These are phyloP conservation scores for Lepidopterella palustris DNA, from an alignment of 495 filamentous ascomycete species.

Conservation along the genomic window DNA sequence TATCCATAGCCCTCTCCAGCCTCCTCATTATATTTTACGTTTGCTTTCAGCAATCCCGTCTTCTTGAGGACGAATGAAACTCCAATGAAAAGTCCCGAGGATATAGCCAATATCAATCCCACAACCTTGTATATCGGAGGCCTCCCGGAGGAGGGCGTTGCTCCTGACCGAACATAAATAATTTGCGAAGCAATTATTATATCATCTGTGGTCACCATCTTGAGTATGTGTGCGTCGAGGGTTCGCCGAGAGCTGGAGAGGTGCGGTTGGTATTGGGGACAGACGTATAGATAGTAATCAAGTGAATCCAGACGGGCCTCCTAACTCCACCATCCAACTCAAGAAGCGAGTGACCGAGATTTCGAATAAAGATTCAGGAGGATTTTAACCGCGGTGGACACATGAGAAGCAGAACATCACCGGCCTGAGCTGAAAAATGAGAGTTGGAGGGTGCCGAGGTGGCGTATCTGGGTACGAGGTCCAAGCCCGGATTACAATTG, in stretches of 20 bases:
- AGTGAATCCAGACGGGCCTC: not conserved
- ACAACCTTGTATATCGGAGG: conserved; percentile 74
- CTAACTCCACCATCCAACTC: not conserved
- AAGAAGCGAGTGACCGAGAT: not conserved
- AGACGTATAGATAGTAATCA: not conserved
- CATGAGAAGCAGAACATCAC: not conserved
- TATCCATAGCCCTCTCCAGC: conserved; percentile 97
- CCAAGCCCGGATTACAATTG: not conserved
- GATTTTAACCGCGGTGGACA: not conserved
- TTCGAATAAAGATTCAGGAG: not conserved
- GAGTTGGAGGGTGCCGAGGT: not conserved
- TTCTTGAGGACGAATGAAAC: conserved; percentile 96
- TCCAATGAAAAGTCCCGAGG: conserved; percentile 90
- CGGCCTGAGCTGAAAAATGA: not conserved
- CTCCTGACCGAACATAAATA: conserved; percentile 43
- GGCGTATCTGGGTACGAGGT: not conserved
- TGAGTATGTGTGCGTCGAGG: conserved; percentile 9
- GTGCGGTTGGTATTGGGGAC: not conserved
- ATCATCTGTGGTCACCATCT: conserved; percentile 46
- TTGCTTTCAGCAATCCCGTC: conserved; percentile 80
- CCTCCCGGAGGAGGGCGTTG: conserved; percentile 30
- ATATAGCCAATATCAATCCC: conserved; percentile 78
- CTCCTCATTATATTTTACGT: conserved; percentile 93
- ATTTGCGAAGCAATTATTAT: conserved; percentile 41
- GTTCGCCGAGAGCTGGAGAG: not conserved